Evolutionary conservation across 805 yeast species (phyloP).

Genomic region (Zygoascus biomembranicola): DNA sequence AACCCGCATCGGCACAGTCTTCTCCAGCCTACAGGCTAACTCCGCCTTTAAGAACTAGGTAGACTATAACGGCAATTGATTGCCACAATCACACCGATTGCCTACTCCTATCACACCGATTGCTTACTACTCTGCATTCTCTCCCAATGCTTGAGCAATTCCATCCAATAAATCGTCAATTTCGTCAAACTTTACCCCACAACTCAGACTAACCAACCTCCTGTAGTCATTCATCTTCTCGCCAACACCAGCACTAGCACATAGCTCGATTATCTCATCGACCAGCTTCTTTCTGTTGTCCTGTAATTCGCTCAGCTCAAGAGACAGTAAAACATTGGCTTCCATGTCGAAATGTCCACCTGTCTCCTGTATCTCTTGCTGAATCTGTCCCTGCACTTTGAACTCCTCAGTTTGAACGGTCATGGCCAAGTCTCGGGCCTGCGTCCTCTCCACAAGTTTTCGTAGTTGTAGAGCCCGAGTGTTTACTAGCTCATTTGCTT

Average conservation of each 20-base stretch:
- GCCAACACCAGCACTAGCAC: constrained; percentile 38
- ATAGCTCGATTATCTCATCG: constrained; percentile 42
- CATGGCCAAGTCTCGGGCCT: constrained; percentile 52
- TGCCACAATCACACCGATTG: too few species aligned
- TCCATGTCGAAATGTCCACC: constrained; percentile 5
- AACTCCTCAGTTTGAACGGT: constrained; percentile 49
- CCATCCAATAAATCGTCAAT: constrained; percentile 78
- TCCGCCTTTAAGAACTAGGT: too few species aligned
- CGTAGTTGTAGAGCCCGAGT: constrained; percentile 30
- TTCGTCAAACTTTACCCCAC: constrained; percentile 72
- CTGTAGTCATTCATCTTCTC: constrained; percentile 71
- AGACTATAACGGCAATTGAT: too few species aligned
- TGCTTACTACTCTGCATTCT: constrained; percentile 2
- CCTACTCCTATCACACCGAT: neutral
- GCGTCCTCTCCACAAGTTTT: constrained; percentile 51
- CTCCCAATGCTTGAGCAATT: constrained; percentile 42
- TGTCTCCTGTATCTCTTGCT: constrained; percentile 7
- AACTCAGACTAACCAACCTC: constrained; percentile 63
- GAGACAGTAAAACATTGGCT: constrained; percentile 23
- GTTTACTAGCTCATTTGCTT: constrained; percentile 23
- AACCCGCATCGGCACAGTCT: too few species aligned
- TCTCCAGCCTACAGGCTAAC: too few species aligned
- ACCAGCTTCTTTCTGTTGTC: constrained; percentile 33
- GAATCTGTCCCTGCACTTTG: constrained; percentile 21
- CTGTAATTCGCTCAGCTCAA: constrained; percentile 35